Evolutionary conservation across 345 rosid species (phyloP).

Genomic region (Salix brachista): DNA sequence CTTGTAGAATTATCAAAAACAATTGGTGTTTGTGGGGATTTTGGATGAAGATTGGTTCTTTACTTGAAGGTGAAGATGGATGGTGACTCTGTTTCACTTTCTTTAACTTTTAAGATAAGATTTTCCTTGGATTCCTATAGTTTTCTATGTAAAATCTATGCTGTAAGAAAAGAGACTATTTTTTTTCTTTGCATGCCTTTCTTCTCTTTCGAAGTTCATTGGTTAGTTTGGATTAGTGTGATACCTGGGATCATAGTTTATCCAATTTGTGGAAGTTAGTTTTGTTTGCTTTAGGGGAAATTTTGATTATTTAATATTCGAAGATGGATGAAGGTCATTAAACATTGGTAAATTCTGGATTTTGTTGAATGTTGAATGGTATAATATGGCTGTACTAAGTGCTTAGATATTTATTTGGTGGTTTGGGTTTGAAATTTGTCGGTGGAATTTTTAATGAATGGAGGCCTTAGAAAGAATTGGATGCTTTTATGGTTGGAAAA

Average conservation of each 20-base stretch:
- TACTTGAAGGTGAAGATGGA: background rate
- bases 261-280: background rate
- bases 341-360: background rate
- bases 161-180: background rate
- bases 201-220: constrained; percentile 21
- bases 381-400: background rate
- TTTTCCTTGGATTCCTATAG: constrained; percentile 34
- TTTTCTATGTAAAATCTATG: background rate
- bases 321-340: background rate
- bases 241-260: background rate
- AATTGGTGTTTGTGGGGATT: constrained; percentile 9
- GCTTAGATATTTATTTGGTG: background rate
- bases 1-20: background rate
- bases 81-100: constrained; percentile 8
- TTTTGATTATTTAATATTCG: background rate
- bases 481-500: constrained; percentile 24
- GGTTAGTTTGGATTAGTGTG: constrained; percentile 3
- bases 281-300: background rate
- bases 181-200: background rate
- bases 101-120: constrained; percentile 14
- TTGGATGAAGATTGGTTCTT: constrained; percentile 3
- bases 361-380: background rate
- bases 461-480: constrained; percentile 13
- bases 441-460: background rate
- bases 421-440: constrained; percentile 3